Evolutionary conservation across 2,329 filamentous ascomycete species (phyloP), one percentile per base, ranked within the genome.

Genomic region (Trichoderma endophyticum): DNA sequence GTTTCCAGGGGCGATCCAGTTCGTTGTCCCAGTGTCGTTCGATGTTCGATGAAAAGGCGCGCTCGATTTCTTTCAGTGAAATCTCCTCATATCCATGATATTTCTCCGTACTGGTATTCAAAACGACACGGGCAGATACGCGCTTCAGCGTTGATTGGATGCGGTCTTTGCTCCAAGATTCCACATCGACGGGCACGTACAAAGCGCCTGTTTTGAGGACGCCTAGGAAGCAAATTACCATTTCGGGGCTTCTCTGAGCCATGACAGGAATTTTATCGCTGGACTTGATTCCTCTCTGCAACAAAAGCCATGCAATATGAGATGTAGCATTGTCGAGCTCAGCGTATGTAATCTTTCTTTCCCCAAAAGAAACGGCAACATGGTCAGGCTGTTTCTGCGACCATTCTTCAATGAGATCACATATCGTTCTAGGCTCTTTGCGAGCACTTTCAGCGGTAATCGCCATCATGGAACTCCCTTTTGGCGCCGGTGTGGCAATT

Each of bases 111-210:
- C 43, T 30, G 4, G 63, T 65, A 34, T 65, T 65, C 9, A 65
- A 6, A 26, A 65, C 24, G 3, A 65, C 30, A 18, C 63, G 43
- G 9, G 63, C 39, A 15, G 43, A 65, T 14, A 65, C 43, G n/a
- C 63, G 39, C 9, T 65, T 30, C 28, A 65, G 5, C 21, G 63
- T 65, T 32, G 43, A 65, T 11, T 32, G n/a, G n/a, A 65, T 56
- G 21, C 63, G 63, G 18, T 65, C 63, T 24, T 24, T 51, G 43
- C 63, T 65, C 63, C 63, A 65, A 15, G 63, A 65, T 65, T 65
- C 63, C 30, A 54, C 43, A 26, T 18, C 63, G 12, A 65, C 54
- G 21, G 63, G 63, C 6, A 65, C 21, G n/a, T 65, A 65, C 11
- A 4, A n/a, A 36, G 63, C 63, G 7, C 63, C 63, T 18, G 63